Evolutionary conservation across 148 eudicot genomes (phyloP).

Genomic region (Dianthus caryophyllus): DNA sequence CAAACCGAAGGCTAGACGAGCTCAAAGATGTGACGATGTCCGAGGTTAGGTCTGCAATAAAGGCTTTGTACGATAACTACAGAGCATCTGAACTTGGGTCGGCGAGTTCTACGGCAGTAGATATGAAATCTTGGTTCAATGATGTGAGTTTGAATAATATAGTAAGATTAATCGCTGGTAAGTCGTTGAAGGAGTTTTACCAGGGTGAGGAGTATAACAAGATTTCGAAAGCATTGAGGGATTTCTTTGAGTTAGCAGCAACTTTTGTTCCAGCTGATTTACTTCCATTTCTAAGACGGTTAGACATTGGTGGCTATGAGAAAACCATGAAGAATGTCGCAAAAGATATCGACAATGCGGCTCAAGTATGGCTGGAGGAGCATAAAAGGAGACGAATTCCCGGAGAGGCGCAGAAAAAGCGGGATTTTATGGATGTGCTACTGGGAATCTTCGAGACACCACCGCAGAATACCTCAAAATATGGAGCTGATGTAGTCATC

Average conservation of each 20-base stretch:
- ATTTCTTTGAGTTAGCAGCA: conserved; percentile 10
- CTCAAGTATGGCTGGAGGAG: conserved; percentile 16
- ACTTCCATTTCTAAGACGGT: conserved; percentile 7
- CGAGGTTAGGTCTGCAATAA: conserved; percentile 23
- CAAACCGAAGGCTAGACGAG: conserved; percentile 22
- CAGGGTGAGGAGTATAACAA: conserved; percentile 7
- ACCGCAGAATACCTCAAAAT: not conserved
- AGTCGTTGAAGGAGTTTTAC: not conserved
- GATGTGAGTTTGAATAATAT: not conserved
- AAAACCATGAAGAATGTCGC: conserved; percentile 11
- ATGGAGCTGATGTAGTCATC: conserved; percentile 21
- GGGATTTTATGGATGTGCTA: conserved; percentile 29
- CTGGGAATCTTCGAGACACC: conserved; percentile 12
- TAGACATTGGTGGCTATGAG: conserved; percentile 22
- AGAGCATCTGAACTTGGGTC: not conserved
- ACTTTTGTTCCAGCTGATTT: conserved; percentile 2
- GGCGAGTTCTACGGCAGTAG: not conserved
- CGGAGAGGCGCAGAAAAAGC: not conserved
- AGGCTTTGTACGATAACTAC: conserved; percentile 12
- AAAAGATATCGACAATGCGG: conserved; percentile 6
- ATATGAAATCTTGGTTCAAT: conserved; percentile 4
- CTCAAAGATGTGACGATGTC: conserved; percentile 23
- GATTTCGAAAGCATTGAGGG: not conserved
- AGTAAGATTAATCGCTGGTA: conserved; percentile 5
- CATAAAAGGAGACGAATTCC: not conserved